These are phyloP conservation scores for Saturnispora halmiae DNA, from an alignment of 805 yeast species.

Conservation along the genomic window DNA sequence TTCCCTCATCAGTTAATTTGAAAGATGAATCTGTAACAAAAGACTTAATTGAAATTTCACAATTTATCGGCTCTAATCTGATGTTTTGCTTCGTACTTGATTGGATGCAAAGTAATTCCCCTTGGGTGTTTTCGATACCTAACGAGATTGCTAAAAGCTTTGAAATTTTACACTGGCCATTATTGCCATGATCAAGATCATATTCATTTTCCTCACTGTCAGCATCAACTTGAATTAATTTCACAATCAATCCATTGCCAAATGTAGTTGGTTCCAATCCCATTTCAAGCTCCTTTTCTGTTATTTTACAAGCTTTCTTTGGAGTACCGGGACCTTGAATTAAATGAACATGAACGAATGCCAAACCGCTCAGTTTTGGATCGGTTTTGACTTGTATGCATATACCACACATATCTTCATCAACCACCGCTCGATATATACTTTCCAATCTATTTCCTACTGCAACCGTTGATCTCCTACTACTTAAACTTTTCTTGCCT, in stretches of 20 bases:
- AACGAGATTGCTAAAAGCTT: slow-evolving; percentile 42
- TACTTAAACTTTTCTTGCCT: slow-evolving; percentile 24
- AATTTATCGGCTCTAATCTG: slow-evolving; percentile 5
- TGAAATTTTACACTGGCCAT: slow-evolving; percentile 12
- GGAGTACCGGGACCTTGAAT: slow-evolving; percentile 42
- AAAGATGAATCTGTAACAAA: slow-evolving; percentile 37
- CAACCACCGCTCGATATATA: slow-evolving; percentile 7
- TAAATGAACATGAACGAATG: slow-evolving; percentile 43
- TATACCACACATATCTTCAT: slow-evolving; percentile 1
- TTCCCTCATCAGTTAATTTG: slow-evolving; percentile 6
- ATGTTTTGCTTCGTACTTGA: slow-evolving; percentile 11
- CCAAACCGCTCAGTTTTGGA: slow-evolving; percentile 30
- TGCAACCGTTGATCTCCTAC: slow-evolving; percentile 18
- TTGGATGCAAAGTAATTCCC: slow-evolving; percentile 46
- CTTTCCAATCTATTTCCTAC: background rate
- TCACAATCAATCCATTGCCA: slow-evolving; percentile 11
- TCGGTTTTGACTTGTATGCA: slow-evolving; percentile 2
- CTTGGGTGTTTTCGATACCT: slow-evolving; percentile 40
- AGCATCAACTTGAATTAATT: slow-evolving; percentile 8
- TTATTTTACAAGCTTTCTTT: slow-evolving; percentile 14
- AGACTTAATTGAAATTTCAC: slow-evolving; percentile 37
- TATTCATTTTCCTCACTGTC: slow-evolving; percentile 3
- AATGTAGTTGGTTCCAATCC: slow-evolving; percentile 13
- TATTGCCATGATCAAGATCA: no score
- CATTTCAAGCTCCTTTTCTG: slow-evolving; percentile 10